These are phyloP conservation scores for Penicillium sp. DNA, from an alignment of 2,329 filamentous ascomycete genomes.

Conservation along the genomic window DNA sequence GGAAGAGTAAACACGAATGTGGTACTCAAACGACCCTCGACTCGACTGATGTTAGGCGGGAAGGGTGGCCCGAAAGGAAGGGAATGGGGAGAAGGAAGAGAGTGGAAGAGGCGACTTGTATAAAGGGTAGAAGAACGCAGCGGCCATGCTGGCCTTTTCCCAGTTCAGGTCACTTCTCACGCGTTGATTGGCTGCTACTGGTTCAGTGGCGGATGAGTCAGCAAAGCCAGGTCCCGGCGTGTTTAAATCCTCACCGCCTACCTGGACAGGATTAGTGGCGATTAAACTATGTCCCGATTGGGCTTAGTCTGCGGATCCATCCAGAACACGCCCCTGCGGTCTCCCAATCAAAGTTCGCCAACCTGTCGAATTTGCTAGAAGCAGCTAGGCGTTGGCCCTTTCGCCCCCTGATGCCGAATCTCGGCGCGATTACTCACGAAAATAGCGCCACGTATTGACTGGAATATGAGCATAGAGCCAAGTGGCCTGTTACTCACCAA, in stretches of 20 bases:
- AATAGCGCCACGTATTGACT: conserved; percentile 3
- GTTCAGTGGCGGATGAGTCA: conserved; percentile 29
- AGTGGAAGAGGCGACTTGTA: conserved; percentile 29
- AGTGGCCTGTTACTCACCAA: conserved; percentile 7
- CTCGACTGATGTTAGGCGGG: conserved; percentile 6
- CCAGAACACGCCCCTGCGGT: conserved; percentile 1
- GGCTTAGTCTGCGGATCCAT: conserved; percentile 3
- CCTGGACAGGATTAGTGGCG: neutral
- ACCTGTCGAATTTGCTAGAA: conserved; percentile 36
- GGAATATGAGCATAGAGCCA: neutral
- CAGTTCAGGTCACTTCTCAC: conserved; percentile 41
- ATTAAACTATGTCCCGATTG: neutral
- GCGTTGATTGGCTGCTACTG: conserved; percentile 32
- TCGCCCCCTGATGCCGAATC: neutral
- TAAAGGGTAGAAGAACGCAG: conserved; percentile 31
- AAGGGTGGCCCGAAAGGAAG: conserved; percentile 20
- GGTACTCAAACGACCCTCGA: conserved; percentile 19
- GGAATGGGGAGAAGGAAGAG: conserved; percentile 20
- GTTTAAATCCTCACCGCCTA: conserved; percentile 21
- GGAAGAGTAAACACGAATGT: conserved; percentile 14
- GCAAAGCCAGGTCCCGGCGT: conserved; percentile 2
- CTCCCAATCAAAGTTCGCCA: conserved; percentile 18
- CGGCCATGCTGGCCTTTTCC: conserved; percentile 48
- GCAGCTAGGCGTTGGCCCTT: conserved; percentile 9
- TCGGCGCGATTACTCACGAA: neutral